Percentiles rank a stretch among this genome's conserved stretches.
Conservation (phyloP, 257 asterid species). For the Solanum tacnaense region DNA sequence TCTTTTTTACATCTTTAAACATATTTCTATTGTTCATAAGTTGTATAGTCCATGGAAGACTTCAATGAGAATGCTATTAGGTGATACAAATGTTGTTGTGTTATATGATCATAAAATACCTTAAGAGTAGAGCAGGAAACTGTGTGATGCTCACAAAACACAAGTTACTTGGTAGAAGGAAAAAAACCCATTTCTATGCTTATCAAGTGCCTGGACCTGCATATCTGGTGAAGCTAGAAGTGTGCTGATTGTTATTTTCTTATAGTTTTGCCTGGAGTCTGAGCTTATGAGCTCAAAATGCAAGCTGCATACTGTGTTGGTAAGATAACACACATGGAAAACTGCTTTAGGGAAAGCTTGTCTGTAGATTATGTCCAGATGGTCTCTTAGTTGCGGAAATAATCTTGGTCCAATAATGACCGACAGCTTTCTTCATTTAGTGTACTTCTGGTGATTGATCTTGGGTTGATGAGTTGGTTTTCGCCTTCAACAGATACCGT, state of each 20-base stretch:
- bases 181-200: not conserved
- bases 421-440: not conserved
- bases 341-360: not conserved
- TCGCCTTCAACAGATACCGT: conserved; percentile 10
- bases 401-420: not conserved
- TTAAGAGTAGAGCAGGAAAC: not conserved
- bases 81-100: not conserved
- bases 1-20: not conserved
- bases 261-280: not conserved
- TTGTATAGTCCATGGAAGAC: not conserved
- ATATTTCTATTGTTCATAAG: not conserved
- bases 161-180: not conserved
- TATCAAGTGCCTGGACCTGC: not conserved
- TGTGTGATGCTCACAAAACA: not conserved
- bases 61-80: not conserved
- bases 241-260: not conserved
- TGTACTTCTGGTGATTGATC: not conserved
- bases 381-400: not conserved
- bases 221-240: not conserved
- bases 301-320: not conserved
- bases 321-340: not conserved
- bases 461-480: not conserved
- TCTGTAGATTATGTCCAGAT: not conserved
- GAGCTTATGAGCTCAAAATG: not conserved
- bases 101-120: not conserved